Conservation (phyloP, 805 yeast genomes). For the Cyberlindnera petersonii region DNA sequence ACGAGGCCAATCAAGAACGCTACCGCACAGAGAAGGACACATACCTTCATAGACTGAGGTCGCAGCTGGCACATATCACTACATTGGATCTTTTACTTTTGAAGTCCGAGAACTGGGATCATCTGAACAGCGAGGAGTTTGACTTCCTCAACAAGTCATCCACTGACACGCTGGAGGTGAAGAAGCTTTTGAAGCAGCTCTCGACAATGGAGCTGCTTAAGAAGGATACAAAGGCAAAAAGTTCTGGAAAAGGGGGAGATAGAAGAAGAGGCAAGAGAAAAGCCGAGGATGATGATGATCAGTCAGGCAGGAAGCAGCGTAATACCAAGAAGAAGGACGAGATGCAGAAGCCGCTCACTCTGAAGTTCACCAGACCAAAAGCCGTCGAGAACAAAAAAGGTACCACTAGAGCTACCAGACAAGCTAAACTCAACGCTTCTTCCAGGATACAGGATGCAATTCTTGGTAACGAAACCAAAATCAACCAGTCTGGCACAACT, state of each 20-base stretch:
- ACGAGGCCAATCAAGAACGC: constrained; percentile 21
- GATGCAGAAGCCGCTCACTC: constrained; percentile 7
- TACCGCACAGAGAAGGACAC: constrained; percentile 23
- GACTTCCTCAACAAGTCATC: constrained; percentile 26
- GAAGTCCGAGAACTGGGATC: constrained; percentile 28
- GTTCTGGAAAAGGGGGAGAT: constrained; percentile 6
- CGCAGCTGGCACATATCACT: constrained; percentile 27
- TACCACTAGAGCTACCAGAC: constrained; percentile 17
- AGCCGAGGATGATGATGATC: constrained; percentile 3
- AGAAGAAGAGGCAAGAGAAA: constrained; percentile 9
- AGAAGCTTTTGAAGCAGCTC: constrained; percentile 27
- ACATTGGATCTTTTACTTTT: constrained; percentile 25
- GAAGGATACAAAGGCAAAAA: constrained; percentile 20
- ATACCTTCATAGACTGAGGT: constrained; percentile 21
- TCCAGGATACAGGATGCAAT: constrained; percentile 21
- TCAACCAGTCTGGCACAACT: not conserved
- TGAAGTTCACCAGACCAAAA: constrained; percentile 15
- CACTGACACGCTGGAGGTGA: constrained; percentile 25
- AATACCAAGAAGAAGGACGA: constrained; percentile 3
- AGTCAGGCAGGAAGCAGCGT: constrained; percentile 11
- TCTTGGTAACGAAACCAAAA: constrained; percentile 2
- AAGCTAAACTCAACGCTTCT: constrained; percentile 25
- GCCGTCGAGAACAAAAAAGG: constrained; percentile 4
- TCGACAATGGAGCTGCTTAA: constrained; percentile 23
- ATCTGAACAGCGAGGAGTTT: constrained; percentile 25